Percentiles rank a stretch among this genome's conserved stretches.
Conservation (phyloP, 768 basidiomycete species). For the Sarcodon sp. region DNA sequence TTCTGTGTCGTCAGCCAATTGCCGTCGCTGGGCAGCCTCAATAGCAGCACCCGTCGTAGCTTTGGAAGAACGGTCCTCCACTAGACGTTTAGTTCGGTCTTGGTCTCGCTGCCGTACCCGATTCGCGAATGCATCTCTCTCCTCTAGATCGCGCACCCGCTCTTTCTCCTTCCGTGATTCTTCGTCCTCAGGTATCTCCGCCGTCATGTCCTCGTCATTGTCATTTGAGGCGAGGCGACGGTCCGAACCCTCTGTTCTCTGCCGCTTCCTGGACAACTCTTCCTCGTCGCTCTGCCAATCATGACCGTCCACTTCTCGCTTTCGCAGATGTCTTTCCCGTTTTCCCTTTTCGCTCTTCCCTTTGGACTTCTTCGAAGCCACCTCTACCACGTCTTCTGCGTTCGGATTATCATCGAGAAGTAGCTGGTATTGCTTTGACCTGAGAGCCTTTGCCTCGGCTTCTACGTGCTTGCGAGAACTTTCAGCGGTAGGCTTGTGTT, state of each 20-base stretch:
- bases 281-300: conserved; percentile 93
- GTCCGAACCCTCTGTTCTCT: conserved; percentile 34
- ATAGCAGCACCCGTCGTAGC: conserved; percentile 49
- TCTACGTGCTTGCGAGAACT: conserved; percentile 54
- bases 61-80: conserved; percentile 85
- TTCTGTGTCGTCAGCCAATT: conserved; percentile 53
- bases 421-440: conserved; percentile 65
- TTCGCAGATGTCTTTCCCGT: conserved; percentile 55
- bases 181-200: conserved; percentile 43
- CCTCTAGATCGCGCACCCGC: conserved; percentile 64
- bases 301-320: conserved; percentile 67
- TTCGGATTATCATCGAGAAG: conserved; percentile 68
- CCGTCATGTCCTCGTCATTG: conserved; percentile 20
- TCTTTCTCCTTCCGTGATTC: conserved; percentile 59
- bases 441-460: conserved; percentile 57
- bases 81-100: conserved; percentile 79
- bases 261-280: conserved; percentile 50
- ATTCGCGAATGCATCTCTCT: conserved; percentile 89
- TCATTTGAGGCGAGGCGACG: conserved; percentile 17
- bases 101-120: conserved; percentile 74
- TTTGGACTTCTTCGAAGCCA: conserved; percentile 17
- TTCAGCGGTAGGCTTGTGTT: conserved; percentile 42
- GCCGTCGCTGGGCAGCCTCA: conserved; percentile 71
- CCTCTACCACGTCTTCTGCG: conserved; percentile 22
- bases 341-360: conserved; percentile 35